phyloP scores from a whole-genome alignment of 139 green algal genomes.

The Coelastrella sp. region DNA sequence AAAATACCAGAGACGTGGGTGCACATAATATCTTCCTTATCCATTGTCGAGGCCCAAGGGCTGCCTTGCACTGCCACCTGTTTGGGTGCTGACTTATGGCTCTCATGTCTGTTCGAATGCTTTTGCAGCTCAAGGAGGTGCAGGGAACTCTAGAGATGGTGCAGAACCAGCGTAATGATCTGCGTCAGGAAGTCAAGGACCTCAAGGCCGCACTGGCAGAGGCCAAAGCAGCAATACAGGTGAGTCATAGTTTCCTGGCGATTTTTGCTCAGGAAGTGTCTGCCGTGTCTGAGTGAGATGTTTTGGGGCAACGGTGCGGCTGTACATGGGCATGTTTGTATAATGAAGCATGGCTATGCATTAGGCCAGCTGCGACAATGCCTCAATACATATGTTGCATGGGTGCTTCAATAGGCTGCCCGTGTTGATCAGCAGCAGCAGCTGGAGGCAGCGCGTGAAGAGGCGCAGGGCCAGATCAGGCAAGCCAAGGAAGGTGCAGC shows the following conservation, averaged over 20 bases:
- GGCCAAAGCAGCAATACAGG: constrained; percentile 7
- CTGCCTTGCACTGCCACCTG: too few species aligned
- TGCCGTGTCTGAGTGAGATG: too few species aligned
- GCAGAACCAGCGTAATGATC: constrained; percentile 88
- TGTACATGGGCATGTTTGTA: too few species aligned
- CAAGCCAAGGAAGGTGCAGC: constrained; percentile 23
- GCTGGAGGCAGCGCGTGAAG: constrained; percentile 14
- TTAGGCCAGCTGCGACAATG: too few species aligned
- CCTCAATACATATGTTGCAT: too few species aligned
- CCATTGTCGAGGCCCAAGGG: too few species aligned
- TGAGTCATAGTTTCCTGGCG: too few species aligned
- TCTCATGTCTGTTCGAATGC: neutral
- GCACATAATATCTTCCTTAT: too few species aligned
- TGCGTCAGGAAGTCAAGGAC: constrained; percentile 71
- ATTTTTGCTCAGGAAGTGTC: too few species aligned
- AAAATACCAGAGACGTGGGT: too few species aligned
- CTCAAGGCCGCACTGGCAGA: constrained; percentile 38
- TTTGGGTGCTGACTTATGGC: neutral
- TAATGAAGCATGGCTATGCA: too few species aligned
- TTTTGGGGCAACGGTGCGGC: too few species aligned
- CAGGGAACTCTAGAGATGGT: constrained; percentile 80
- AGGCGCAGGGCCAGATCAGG: neutral
- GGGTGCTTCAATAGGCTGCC: constrained; percentile 4
- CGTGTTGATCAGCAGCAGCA: neutral
- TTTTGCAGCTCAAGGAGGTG: constrained; percentile 71